Percentiles rank a stretch among this genome's conserved stretches.
phyloP scores from a whole-genome alignment of 306 rosid genomes.

The Sechiopsis laciniata region DNA sequence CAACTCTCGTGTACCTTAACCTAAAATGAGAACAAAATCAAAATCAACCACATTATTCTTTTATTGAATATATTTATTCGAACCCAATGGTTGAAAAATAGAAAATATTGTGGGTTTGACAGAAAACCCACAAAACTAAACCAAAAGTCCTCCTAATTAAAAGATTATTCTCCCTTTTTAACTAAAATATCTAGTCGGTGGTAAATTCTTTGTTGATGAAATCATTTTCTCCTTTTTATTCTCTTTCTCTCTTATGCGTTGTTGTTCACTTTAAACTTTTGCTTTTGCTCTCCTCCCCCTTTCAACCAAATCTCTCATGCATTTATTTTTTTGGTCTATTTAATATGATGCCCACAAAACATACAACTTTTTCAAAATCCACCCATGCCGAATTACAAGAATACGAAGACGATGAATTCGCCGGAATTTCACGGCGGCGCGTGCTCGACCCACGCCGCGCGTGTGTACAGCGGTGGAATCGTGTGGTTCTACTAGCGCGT shows the following conservation, averaged over 20 bases:
- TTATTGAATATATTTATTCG: too few relatives aligned
- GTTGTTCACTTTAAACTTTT: background rate
- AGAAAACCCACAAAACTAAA: too few relatives aligned
- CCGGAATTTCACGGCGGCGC: conserved; percentile 35
- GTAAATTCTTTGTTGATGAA: background rate
- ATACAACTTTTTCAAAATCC: background rate
- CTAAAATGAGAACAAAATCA: too few relatives aligned
- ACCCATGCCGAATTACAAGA: background rate
- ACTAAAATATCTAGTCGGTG: too few relatives aligned
- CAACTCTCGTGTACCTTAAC: too few relatives aligned
- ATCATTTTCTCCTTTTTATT: background rate
- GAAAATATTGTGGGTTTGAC: too few relatives aligned
- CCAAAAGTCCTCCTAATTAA: too few relatives aligned
- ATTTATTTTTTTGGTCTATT: background rate
- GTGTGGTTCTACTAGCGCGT: conserved; percentile 70
- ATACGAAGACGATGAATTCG: conserved; percentile 7
- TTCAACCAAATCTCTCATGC: background rate
- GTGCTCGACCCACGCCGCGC: conserved; percentile 68
- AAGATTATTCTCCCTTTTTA: too few relatives aligned
- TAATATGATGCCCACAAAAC: conserved; percentile 16
- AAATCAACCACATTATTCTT: too few relatives aligned
- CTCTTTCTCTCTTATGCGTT: background rate
- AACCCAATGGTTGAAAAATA: too few relatives aligned
- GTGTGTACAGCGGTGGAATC: conserved; percentile 77
- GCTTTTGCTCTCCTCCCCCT: too few relatives aligned